These are phyloP conservation scores for Haematococcus sp. DNA, from an alignment of 139 green algal genomes.

Conservation along the genomic window DNA sequence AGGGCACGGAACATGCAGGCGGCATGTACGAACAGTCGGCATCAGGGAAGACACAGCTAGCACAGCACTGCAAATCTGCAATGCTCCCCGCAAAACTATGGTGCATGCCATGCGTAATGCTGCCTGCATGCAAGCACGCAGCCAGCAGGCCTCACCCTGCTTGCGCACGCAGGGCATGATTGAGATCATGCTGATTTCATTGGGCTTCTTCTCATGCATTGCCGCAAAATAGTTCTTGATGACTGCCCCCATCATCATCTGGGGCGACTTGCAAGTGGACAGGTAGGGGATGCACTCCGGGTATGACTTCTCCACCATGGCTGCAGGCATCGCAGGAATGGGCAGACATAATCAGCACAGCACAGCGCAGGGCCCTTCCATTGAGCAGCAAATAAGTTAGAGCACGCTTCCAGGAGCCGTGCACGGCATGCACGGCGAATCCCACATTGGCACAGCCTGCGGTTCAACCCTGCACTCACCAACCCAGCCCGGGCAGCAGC, in stretches of 20 bases:
- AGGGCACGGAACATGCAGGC: neutral
- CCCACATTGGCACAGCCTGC: no score
- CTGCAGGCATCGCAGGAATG: neutral
- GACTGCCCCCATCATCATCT: conserved; percentile 70
- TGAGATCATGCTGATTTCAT: conserved; percentile 40
- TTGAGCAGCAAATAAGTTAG: neutral
- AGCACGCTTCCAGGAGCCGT: neutral
- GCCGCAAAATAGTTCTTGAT: conserved; percentile 65
- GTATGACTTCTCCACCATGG: conserved; percentile 65
- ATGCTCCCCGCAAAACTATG: neutral
- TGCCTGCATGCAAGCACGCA: neutral
- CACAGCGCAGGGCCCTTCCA: neutral
- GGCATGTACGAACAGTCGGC: no score
- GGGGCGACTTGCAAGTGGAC: conserved; percentile 60
- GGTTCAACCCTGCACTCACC: neutral
- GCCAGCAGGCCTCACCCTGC: conserved; percentile 49
- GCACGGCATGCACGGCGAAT: neutral
- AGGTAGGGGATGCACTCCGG: conserved; percentile 74
- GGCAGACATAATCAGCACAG: no score
- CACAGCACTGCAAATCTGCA: no score
- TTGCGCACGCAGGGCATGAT: conserved; percentile 75
- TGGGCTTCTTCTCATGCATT: conserved; percentile 17
- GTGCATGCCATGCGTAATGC: neutral
- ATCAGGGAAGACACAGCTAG: no score
- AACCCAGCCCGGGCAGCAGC: conserved; percentile 68